These are phyloP conservation scores for Paecilomyces niveus DNA, from an alignment of 2,329 filamentous ascomycete genomes.

Conservation along the genomic window DNA sequence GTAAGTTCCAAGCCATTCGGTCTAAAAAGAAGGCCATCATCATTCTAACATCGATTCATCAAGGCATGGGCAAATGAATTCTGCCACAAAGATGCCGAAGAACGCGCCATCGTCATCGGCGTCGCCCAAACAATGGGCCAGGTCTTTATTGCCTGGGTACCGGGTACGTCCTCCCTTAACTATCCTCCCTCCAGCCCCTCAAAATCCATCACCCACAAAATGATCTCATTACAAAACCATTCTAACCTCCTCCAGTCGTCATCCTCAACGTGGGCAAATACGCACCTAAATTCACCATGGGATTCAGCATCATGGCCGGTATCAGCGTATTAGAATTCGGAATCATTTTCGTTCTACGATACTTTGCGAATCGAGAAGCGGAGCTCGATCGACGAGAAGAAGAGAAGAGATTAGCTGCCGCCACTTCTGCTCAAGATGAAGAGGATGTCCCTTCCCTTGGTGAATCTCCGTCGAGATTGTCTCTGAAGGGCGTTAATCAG, in stretches of 20 bases:
- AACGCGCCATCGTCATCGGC: slow-evolving; percentile 12
- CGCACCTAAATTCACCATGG: slow-evolving; percentile 11
- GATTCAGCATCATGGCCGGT: slow-evolving; percentile 10
- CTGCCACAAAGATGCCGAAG: slow-evolving; percentile 17
- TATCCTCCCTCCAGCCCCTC: too few relatives aligned
- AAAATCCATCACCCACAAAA: too few relatives aligned
- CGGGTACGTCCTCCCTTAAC: too few relatives aligned
- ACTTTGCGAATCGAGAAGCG: slow-evolving; percentile 6
- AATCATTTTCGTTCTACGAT: slow-evolving; percentile 13
- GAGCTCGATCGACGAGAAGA: slow-evolving; percentile 1
- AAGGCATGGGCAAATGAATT: slow-evolving; percentile 11
- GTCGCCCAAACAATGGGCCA: slow-evolving; percentile 13
- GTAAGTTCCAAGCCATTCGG: slow-evolving; percentile 1
- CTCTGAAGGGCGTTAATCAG: neutral
- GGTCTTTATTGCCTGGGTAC: slow-evolving; percentile 14
- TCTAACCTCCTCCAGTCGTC: too few relatives aligned
- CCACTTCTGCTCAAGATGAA: neutral
- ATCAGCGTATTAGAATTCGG: slow-evolving; percentile 9
- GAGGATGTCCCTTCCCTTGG: neutral
- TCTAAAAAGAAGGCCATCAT: neutral
- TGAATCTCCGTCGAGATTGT: neutral
- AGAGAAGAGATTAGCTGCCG: neutral
- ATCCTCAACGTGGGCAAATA: slow-evolving; percentile 13
- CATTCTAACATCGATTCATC: neutral
- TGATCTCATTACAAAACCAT: too few relatives aligned